Evolutionary conservation across 108 stramenopile genomes (phyloP), one percentile per base, ranked within the genome.

Genomic region (Nitzschia sp.): DNA sequence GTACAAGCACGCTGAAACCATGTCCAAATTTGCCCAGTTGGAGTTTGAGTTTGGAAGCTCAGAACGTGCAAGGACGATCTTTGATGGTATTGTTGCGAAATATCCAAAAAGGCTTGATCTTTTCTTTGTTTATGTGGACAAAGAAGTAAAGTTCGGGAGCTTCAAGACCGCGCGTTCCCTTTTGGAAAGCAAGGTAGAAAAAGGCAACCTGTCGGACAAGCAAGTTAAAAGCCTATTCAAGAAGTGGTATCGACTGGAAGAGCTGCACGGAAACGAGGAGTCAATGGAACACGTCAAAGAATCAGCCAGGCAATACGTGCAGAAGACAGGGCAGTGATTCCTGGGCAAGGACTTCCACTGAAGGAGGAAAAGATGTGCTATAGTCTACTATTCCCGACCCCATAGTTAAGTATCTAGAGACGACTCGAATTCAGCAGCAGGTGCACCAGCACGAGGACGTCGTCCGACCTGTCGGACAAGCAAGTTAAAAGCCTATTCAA

Each of bases 141-240:
- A 96, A 69, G 98, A 99, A 79, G 82, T 97, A 25, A 98, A 98
- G 74, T 64, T 68, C 53, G 97, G 97, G 25, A 92, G 95, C 29
- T 49, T 95, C 11, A 67, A 80, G 3, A 71, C 79, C 9, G 96
- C 96, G 0, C 76, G 98, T 46, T 56, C 80, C 19, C 77, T 97
- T 35, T 85, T 97, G 26, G 88, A 92, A 47, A 80, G 74, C 27
- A 82, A 79, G 46, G 76, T 85, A 6, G 72, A 81, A 31, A 73
- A 78, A 19, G 70, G 72, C 35, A 96, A 87, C 61, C 89, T 95
- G 24, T 90, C 81, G 38, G 93, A 97, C 49, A 96, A 96, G 46
- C 92, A 97, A 70, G 97, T 97, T 93, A 98, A 98, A 79, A 90
- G 83, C 49, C 73, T 98, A 19, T 97, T 98, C 83, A 97, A 97